These are phyloP conservation scores for Spinacia oleracea DNA, from an alignment of 179 eudicot genomes.

Conservation along the genomic window DNA sequence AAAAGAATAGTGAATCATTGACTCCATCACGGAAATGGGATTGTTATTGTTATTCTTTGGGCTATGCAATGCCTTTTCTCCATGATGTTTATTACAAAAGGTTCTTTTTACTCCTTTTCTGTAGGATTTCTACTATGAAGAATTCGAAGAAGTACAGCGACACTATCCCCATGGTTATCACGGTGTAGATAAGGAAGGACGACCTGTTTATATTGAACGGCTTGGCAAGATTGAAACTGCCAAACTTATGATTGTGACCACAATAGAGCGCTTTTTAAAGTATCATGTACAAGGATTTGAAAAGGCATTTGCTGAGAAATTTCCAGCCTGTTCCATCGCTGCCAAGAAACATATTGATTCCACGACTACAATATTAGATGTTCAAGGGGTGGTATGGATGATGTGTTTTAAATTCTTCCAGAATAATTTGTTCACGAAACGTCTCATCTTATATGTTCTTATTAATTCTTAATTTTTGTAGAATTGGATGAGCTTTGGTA, in stretches of 20 bases:
- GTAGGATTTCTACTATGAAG: slow-evolving; percentile 81
- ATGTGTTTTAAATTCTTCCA: not conserved
- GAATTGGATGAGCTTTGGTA: slow-evolving; percentile 97
- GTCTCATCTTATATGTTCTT: slow-evolving; percentile 21
- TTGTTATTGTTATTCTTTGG: not conserved
- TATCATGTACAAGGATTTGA: slow-evolving; percentile 96
- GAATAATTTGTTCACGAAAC: not conserved
- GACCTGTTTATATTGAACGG: slow-evolving; percentile 89
- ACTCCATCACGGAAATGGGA: not conserved
- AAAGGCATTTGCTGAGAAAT: slow-evolving; percentile 77
- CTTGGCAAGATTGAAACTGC: slow-evolving; percentile 83
- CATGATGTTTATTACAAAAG: slow-evolving; percentile 20
- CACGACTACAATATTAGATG: slow-evolving; percentile 83
- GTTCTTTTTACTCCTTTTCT: slow-evolving; percentile 21
- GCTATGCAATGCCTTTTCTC: not conserved
- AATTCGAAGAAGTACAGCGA: slow-evolving; percentile 66
- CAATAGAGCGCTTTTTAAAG: slow-evolving; percentile 79
- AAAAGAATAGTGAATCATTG: not conserved
- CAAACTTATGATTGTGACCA: slow-evolving; percentile 88
- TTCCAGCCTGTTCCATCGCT: slow-evolving; percentile 93
- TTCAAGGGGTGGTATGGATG: slow-evolving; percentile 78
- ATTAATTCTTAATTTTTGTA: slow-evolving; percentile 39
- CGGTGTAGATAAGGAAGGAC: slow-evolving; percentile 90
- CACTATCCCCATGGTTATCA: slow-evolving; percentile 97
- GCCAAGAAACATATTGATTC: slow-evolving; percentile 94